Evolutionary conservation across 2,329 filamentous ascomycete species (phyloP).

Genomic region (Trichoderma aggressivum): DNA sequence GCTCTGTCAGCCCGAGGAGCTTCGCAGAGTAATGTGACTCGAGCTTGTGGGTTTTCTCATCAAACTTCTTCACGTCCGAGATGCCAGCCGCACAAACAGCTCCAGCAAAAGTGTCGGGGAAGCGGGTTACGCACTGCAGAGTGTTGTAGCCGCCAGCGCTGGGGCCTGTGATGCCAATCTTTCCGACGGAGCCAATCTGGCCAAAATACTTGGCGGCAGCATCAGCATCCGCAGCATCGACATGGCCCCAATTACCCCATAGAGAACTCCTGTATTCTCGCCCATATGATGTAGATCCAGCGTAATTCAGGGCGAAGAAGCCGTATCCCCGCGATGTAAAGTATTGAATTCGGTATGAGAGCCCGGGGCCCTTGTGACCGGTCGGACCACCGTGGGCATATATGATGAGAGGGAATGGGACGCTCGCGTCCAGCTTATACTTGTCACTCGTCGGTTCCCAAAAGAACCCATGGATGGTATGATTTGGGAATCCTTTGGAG

Average conservation of each 20-base stretch:
- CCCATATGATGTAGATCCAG: conserved; percentile 50
- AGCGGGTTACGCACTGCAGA: conserved; percentile 45
- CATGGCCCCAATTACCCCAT: conserved; percentile 48
- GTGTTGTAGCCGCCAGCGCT: conserved; percentile 55
- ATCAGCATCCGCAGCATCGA: conserved; percentile 49
- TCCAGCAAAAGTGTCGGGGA: conserved; percentile 46
- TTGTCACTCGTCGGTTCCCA: conserved; percentile 47
- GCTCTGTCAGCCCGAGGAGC: conserved; percentile 35
- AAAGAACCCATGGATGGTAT: conserved; percentile 44
- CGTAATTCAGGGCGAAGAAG: conserved; percentile 49
- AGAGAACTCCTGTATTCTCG: conserved; percentile 48
- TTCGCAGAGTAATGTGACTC: conserved; percentile 49
- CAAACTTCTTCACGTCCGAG: conserved; percentile 46
- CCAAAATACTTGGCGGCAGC: conserved; percentile 44
- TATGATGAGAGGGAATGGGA: conserved; percentile 48
- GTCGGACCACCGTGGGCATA: conserved; percentile 53
- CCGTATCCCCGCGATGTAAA: conserved; percentile 54
- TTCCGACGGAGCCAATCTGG: conserved; percentile 30
- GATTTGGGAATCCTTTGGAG: conserved; percentile 27
- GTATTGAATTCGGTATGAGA: conserved; percentile 47
- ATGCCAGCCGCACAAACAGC: conserved; percentile 51
- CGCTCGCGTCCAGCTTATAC: conserved; percentile 36
- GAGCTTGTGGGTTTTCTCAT: conserved; percentile 52
- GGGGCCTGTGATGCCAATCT: conserved; percentile 47
- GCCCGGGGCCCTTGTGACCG: conserved; percentile 38